phyloP scores from a whole-genome alignment of 2,329 filamentous ascomycete genomes.

The Leptographium radiaticola region DNA sequence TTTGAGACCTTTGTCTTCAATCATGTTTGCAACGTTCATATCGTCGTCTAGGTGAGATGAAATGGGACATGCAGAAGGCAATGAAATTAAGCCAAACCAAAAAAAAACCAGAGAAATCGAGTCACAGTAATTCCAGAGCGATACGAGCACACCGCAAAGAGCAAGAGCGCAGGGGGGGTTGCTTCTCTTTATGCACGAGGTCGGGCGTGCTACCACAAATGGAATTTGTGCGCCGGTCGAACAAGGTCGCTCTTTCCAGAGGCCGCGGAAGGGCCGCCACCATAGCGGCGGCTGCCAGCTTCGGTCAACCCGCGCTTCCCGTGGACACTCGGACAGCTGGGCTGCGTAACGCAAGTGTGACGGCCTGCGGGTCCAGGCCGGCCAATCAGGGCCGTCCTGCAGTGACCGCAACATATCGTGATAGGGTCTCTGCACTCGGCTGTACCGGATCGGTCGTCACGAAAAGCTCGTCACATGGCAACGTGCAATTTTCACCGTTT shows the following conservation, averaged over 20 bases:
- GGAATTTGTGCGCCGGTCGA: background rate
- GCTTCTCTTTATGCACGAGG: background rate
- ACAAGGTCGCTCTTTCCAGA: no score
- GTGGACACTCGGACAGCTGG: no score
- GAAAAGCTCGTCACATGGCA: background rate
- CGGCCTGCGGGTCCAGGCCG: no score
- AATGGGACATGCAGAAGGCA: background rate
- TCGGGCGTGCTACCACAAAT: background rate
- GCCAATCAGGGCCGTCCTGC: no score
- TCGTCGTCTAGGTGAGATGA: background rate
- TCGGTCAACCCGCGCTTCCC: no score
- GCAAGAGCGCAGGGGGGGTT: background rate
- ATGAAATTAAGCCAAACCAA: background rate
- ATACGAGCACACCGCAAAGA: no score
- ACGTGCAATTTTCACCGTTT: background rate
- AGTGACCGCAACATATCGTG: no score
- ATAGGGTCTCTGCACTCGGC: no score
- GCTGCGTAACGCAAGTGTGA: no score
- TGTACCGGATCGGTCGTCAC: no score
- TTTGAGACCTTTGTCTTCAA: slow-evolving; percentile 22
- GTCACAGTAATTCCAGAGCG: background rate
- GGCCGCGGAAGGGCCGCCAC: no score
- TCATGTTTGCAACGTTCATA: slow-evolving; percentile 21
- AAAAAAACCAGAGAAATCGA: background rate
- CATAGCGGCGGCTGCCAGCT: no score